phyloP scores from a whole-genome alignment of 768 basidiomycete species.

The Hemileccinum impolitum region DNA sequence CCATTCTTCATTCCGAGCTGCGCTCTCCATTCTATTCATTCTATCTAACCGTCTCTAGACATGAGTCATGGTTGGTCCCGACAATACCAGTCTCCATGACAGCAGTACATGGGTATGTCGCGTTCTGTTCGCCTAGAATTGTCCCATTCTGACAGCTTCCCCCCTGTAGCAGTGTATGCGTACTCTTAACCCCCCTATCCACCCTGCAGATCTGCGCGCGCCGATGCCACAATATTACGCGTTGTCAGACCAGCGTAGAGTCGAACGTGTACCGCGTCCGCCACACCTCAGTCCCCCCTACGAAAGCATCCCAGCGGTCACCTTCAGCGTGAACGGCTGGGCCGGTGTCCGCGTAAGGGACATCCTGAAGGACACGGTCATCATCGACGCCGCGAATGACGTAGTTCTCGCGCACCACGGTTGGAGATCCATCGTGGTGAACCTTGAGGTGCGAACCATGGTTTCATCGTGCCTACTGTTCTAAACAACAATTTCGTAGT shows the following conservation, averaged over 20 bases:
- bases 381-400: slow-evolving; percentile 21
- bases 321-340: slow-evolving; percentile 17
- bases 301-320: slow-evolving; percentile 14
- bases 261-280: slow-evolving; percentile 21
- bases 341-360: slow-evolving; percentile 20
- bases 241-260: slow-evolving; percentile 15
- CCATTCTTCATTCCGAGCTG: neutral
- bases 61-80: neutral
- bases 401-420: slow-evolving; percentile 11
- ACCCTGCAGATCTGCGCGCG: slow-evolving; percentile 12
- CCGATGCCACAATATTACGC: slow-evolving; percentile 18
- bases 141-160: neutral
- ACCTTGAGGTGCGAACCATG: slow-evolving; percentile 18
- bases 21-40: slow-evolving; percentile 2
- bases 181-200: slow-evolving; percentile 14
- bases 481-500: slow-evolving; percentile 9
- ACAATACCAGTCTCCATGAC: neutral
- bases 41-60: neutral
- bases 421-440: slow-evolving; percentile 19
- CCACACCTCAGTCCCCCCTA: slow-evolving; percentile 6
- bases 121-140: neutral
- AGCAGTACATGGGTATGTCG: slow-evolving; percentile 2
- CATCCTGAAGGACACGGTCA: slow-evolving; percentile 1
- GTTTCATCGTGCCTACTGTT: neutral
- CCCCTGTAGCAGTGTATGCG: slow-evolving; percentile 13